Evolutionary conservation across 257 asterid species (phyloP).

Genomic region (Scutellaria minor): DNA sequence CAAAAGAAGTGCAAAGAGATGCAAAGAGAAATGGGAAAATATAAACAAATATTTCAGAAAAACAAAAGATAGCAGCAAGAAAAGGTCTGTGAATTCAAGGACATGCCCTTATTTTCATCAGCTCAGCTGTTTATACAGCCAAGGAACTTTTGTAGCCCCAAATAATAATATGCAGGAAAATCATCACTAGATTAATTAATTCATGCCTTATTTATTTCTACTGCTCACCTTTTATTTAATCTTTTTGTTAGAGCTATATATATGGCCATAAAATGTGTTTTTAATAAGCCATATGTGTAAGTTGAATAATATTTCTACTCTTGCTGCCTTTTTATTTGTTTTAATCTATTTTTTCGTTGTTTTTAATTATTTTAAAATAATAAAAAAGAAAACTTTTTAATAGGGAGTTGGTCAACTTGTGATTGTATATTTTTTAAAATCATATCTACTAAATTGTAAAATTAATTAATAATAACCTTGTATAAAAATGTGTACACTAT

Average conservation of each 20-base stretch:
- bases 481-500: no score
- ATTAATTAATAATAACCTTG: no score
- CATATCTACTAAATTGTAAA: no score
- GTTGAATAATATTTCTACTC: not conserved
- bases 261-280: not conserved
- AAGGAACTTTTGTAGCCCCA: slow-evolving; percentile 36
- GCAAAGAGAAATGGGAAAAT: slow-evolving; percentile 95
- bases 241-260: not conserved
- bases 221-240: not conserved
- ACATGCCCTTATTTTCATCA: slow-evolving; percentile 89
- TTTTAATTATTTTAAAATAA: no score
- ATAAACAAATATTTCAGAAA: slow-evolving; percentile 84
- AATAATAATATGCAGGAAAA: not conserved
- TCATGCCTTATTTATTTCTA: not conserved
- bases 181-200: not conserved
- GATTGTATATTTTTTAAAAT: no score
- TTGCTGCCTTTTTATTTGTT: no score
- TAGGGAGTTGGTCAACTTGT: no score
- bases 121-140: slow-evolving; percentile 59
- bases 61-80: slow-evolving; percentile 76
- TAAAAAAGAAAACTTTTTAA: no score
- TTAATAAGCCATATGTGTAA: not conserved
- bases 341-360: no score
- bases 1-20: slow-evolving; percentile 74
- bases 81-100: slow-evolving; percentile 75